phyloP scores from a whole-genome alignment of 257 asterid genomes.

The Fraxinus americana region DNA sequence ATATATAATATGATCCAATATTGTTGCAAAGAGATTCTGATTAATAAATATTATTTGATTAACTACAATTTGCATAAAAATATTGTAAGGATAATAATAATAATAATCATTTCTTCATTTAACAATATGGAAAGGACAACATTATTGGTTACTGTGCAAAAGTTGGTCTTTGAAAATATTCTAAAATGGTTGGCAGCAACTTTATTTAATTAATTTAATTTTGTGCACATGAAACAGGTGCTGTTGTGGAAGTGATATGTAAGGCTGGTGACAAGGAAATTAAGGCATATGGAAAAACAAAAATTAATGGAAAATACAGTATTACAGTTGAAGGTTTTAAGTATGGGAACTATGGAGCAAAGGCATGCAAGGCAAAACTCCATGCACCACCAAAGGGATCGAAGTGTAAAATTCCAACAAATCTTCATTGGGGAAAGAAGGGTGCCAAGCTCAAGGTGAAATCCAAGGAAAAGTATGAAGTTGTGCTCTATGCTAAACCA shows the following conservation, averaged over 20 bases:
- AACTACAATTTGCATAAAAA: background rate
- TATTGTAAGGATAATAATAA: background rate
- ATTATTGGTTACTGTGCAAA: background rate
- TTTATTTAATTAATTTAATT: slow-evolving; percentile 1
- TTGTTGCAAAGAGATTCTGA: background rate
- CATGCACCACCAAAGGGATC: slow-evolving; percentile 69
- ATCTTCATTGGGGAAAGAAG: slow-evolving; percentile 54
- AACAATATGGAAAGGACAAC: background rate
- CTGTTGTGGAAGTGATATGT: slow-evolving; percentile 77
- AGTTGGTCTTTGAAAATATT: background rate
- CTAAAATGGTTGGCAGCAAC: background rate
- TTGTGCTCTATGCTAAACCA: slow-evolving; percentile 65
- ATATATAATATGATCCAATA: background rate
- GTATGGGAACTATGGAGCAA: slow-evolving; percentile 60
- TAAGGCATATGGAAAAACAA: slow-evolving; percentile 65
- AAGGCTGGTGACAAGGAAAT: slow-evolving; percentile 53
- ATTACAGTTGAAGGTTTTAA: slow-evolving; percentile 52
- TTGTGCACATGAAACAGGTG: slow-evolving; percentile 43
- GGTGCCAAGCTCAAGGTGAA: slow-evolving; percentile 64
- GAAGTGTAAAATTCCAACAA: slow-evolving; percentile 55
- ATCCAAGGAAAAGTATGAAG: slow-evolving; percentile 58
- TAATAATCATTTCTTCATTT: background rate
- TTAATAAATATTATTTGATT: too few species aligned
- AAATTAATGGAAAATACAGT: slow-evolving; percentile 67
- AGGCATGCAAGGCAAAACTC: slow-evolving; percentile 72